phyloP scores from a whole-genome alignment of 2,329 filamentous ascomycete species.

The Botrytis tulipae region DNA sequence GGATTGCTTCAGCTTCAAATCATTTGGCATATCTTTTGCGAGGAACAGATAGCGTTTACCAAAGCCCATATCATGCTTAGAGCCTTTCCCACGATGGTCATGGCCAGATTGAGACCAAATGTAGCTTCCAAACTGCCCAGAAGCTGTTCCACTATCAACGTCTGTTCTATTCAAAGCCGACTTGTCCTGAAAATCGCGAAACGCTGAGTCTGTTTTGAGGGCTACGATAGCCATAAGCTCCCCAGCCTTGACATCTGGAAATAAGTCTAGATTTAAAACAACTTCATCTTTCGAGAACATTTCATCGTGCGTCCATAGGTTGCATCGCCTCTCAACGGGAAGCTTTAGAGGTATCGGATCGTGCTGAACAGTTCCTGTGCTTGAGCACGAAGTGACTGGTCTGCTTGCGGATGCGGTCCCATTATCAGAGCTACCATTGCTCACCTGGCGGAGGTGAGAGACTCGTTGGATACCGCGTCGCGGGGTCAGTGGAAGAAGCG shows the following conservation, averaged over 20 bases:
- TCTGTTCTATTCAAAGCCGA: constrained; percentile 28
- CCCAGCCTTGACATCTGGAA: constrained; percentile 64
- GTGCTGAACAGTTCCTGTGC: constrained; percentile 32
- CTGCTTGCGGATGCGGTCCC: constrained; percentile 27
- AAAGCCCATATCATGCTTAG: constrained; percentile 37
- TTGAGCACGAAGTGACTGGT: constrained; percentile 31
- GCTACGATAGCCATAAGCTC: constrained; percentile 71
- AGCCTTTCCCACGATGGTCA: constrained; percentile 20
- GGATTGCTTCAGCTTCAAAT: constrained; percentile 62
- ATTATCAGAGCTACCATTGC: constrained; percentile 34
- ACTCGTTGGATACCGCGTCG: constrained; percentile 33
- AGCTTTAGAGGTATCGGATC: constrained; percentile 26
- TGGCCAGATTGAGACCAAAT: constrained; percentile 11
- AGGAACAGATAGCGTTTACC: constrained; percentile 64
- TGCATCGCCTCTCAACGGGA: constrained; percentile 35
- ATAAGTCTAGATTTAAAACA: constrained; percentile 70
- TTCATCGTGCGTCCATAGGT: constrained; percentile 54
- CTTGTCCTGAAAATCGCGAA: constrained; percentile 47
- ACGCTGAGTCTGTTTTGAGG: constrained; percentile 50
- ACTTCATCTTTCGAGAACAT: constrained; percentile 75
- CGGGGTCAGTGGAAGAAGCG: constrained; percentile 28
- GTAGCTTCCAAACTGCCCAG: constrained; percentile 10
- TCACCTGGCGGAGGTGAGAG: constrained; percentile 38
- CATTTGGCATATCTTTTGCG: constrained; percentile 67
- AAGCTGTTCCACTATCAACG: constrained; percentile 19